These are phyloP conservation scores for Acanthamoeba royreba DNA, from an alignment of 208 protist genomes.

Conservation along the genomic window DNA sequence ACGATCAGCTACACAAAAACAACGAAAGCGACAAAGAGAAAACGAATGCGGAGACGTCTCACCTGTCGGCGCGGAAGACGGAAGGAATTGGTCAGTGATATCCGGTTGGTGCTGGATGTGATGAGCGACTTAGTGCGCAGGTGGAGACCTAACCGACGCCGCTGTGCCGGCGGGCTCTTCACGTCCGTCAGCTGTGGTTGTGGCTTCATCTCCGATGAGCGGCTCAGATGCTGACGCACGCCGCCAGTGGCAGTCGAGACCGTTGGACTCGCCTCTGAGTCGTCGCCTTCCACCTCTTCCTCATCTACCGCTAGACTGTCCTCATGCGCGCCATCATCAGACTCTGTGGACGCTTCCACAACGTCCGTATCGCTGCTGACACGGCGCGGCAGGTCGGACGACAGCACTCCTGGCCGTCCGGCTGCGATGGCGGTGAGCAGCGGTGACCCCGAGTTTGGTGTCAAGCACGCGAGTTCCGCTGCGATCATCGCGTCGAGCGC, in stretches of 20 bases:
- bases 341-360: too few species aligned
- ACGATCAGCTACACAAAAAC: too few species aligned
- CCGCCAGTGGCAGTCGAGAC: not conserved
- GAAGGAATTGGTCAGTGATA: not conserved
- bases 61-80: not conserved
- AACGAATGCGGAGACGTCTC: too few species aligned
- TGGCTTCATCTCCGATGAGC: not conserved
- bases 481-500: too few species aligned
- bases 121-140: slow-evolving; percentile 30
- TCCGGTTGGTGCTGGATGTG: not conserved
- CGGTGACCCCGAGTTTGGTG: too few species aligned
- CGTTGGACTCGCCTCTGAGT: not conserved
- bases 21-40: not conserved
- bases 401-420: too few species aligned
- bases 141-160: not conserved
- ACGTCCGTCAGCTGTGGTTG: not conserved
- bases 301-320: not conserved
- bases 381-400: too few species aligned
- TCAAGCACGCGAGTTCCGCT: too few species aligned
- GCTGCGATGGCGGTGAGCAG: too few species aligned
- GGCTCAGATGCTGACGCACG: not conserved
- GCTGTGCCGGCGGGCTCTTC: not conserved
- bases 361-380: too few species aligned
- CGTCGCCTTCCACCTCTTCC: not conserved
- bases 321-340: too few species aligned